These are phyloP conservation scores for Cephaloascus albidus DNA, from an alignment of 805 yeast species.

Conservation along the genomic window DNA sequence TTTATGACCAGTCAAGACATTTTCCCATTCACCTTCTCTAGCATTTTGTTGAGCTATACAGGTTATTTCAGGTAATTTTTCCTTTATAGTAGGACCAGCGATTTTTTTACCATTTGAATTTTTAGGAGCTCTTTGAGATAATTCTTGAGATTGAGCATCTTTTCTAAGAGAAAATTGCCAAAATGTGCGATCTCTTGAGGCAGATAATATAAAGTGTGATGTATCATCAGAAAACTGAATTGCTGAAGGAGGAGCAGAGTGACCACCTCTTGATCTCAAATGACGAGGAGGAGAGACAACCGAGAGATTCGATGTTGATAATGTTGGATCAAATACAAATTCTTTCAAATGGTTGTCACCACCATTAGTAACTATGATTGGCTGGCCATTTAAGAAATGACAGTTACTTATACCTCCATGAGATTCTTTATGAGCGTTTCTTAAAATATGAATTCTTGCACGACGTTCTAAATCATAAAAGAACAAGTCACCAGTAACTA, in stretches of 20 bases:
- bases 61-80: conserved; percentile 70
- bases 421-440: conserved; percentile 62
- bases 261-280: conserved; percentile 95
- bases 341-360: conserved; percentile 87
- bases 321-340: conserved; percentile 86
- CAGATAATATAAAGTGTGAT: conserved; percentile 79
- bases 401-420: conserved; percentile 73
- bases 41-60: conserved; percentile 64
- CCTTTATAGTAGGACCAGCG: conserved; percentile 54
- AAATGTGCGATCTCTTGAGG: conserved; percentile 75
- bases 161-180: conserved; percentile 92
- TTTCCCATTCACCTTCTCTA: conserved; percentile 89
- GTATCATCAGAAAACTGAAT: conserved; percentile 68
- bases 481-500: conserved; percentile 71
- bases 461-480: conserved; percentile 75
- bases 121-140: conserved; percentile 63
- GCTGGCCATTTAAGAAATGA: conserved; percentile 81
- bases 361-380: conserved; percentile 82
- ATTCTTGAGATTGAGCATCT: conserved; percentile 92
- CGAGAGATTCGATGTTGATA: conserved; percentile 52
- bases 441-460: conserved; percentile 66
- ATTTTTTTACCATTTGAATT: conserved; percentile 29
- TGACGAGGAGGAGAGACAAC: conserved; percentile 85
- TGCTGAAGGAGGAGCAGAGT: conserved; percentile 77
- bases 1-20: conserved; percentile 80